Evolutionary conservation across 228 moss, liverwort and hornwort genomes (phyloP), one percentile per base, ranked within the genome.

Genomic region (Sphagnum fallax): DNA sequence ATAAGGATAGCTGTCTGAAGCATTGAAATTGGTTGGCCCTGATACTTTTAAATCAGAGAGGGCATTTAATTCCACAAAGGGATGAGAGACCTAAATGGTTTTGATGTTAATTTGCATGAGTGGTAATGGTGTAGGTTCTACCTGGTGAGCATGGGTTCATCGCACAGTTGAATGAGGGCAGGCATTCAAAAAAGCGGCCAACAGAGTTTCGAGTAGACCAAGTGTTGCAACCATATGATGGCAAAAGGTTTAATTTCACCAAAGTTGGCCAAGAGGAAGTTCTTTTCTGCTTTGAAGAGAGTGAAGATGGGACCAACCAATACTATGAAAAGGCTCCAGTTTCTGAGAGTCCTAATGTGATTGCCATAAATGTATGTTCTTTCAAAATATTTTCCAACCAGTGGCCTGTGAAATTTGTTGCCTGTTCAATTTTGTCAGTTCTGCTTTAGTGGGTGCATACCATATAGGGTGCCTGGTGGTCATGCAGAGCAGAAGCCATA

Each of bases 81-180:
- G 32, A 32, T 32, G 32, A 32, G 32, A 32, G 32, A 32, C 32
- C 32, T 32, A 32, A 32, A 32, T 32, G 32, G 2, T 32, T 32
- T 32, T 2, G 2, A 32, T 32, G 2, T 32, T 32, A 32, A 32
- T 32, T 32, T 32, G 32, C 32, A 32, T 32, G 32, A 32, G 32
- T 32, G 32, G 32, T 32, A 32, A 32, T 32, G 2, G 32, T 32
- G 61, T 88, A 97, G 97, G 76, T 91, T 67, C 78, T 97, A 48
- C 83, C 76, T 0, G 97, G 97, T 57, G 83, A 81, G 4, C 75
- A 78, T 16, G 93, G 97, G 5, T 97, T 91, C 70, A 81, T 97
- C 48, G 93, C 93, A 0, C 97, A 97, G 73, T 75, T 93, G 50
- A 97, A 97, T 10, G 93, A 97, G 69, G 97, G 97, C 12, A 84